Percentiles rank a stretch among this genome's conserved stretches.
These are phyloP conservation scores for Skeletonema tropicum DNA, from an alignment of 108 stramenopile species.

Conservation along the genomic window DNA sequence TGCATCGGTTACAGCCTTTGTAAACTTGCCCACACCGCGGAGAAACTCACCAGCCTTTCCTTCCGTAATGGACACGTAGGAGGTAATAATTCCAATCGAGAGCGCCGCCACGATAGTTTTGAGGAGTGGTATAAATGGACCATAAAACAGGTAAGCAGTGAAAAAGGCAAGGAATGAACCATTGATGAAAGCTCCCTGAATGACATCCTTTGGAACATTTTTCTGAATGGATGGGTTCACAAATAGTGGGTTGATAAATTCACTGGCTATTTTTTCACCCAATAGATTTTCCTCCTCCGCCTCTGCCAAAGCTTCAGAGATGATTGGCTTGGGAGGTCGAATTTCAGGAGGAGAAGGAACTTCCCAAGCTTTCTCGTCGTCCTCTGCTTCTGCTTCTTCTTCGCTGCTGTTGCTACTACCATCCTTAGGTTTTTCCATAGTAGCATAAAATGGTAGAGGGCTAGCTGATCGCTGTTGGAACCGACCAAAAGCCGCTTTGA, in stretches of 20 bases:
- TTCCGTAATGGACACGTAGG: constrained; percentile 58
- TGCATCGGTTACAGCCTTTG: constrained; percentile 50
- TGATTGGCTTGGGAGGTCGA: not conserved
- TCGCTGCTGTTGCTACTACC: constrained; percentile 3
- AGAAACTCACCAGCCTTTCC: constrained; percentile 59
- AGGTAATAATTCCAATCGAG: constrained; percentile 52
- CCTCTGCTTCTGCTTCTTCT: not conserved
- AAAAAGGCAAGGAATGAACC: constrained; percentile 56
- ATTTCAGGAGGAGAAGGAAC: not conserved
- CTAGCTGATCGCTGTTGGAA: not conserved
- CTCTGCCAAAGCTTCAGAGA: constrained; percentile 5
- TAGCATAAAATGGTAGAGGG: not conserved
- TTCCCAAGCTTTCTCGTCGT: constrained; percentile 7
- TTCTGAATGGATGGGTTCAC: constrained; percentile 54
- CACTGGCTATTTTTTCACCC: constrained; percentile 18
- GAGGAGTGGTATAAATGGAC: constrained; percentile 6
- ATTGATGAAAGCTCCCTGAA: constrained; percentile 66
- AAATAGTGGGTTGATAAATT: constrained; percentile 31
- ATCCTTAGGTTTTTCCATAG: constrained; percentile 1
- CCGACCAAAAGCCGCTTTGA: constrained; percentile 3
- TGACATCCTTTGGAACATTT: constrained; percentile 55
- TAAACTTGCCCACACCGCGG: constrained; percentile 54
- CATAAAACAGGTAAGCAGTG: constrained; percentile 30
- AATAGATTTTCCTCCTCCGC: not conserved
- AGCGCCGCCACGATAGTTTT: constrained; percentile 43